Evolutionary conservation across 1,284 basidiomycete genomes (phyloP).

Genomic region (Heimioporus punctisporus): DNA sequence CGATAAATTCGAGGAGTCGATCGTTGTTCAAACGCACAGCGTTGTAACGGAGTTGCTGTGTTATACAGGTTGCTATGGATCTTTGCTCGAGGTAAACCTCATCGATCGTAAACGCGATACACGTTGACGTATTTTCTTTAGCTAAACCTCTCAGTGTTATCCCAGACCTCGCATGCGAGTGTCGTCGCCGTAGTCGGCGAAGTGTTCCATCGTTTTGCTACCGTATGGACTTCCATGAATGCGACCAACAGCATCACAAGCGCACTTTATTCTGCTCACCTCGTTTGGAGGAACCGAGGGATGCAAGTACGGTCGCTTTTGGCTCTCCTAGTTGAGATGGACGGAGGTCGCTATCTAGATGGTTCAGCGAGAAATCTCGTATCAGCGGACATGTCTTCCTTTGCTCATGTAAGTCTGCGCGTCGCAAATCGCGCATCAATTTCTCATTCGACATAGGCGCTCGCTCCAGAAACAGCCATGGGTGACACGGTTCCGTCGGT

Average conservation of each 20-base stretch:
- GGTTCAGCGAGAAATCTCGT: slow-evolving; percentile 57
- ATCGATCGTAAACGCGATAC: neutral
- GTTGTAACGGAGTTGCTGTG: slow-evolving; percentile 61
- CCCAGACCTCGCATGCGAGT: slow-evolving; percentile 49
- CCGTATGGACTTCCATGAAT: slow-evolving; percentile 79
- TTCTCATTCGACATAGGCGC: slow-evolving; percentile 36
- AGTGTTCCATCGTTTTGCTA: slow-evolving; percentile 63
- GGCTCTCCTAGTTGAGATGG: slow-evolving; percentile 62
- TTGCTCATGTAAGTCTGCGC: slow-evolving; percentile 54
- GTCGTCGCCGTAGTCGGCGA: slow-evolving; percentile 63
- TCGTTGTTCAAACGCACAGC: slow-evolving; percentile 54
- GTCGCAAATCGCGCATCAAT: neutral
- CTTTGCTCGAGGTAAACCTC: slow-evolving; percentile 62
- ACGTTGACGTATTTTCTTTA: slow-evolving; percentile 29
- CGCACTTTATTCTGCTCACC: slow-evolving; percentile 63
- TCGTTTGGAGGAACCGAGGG: slow-evolving; percentile 62
- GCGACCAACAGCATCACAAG: slow-evolving; percentile 53
- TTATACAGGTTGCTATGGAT: slow-evolving; percentile 61
- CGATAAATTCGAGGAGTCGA: slow-evolving; percentile 26
- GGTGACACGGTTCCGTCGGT: slow-evolving; percentile 55
- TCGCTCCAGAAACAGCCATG: slow-evolving; percentile 46
- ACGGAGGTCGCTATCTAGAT: slow-evolving; percentile 57
- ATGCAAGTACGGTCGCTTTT: slow-evolving; percentile 65
- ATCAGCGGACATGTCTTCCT: slow-evolving; percentile 55
- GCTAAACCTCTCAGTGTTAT: slow-evolving; percentile 62